Evolutionary conservation across 306 rosid species (phyloP), one percentile per base, ranked within the genome.

Genomic region (Glycyrrhiza uralensis): DNA sequence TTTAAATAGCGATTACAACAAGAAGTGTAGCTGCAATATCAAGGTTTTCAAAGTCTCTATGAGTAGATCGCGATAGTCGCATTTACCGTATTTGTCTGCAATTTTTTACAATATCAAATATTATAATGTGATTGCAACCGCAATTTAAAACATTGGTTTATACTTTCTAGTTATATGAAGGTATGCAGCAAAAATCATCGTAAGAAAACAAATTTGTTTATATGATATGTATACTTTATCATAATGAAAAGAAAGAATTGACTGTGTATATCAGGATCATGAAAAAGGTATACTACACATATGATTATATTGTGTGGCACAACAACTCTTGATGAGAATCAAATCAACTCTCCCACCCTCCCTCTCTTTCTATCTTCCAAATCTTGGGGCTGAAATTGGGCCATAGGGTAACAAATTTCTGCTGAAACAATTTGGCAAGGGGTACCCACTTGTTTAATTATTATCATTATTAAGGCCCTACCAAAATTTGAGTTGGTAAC

Each of bases 191-290:
- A 47, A 76, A 62, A 61, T 75, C 61, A 69, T 80, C 69, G 65
- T 32, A 18, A 28, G 50, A 71, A 67, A 63, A 38, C 54, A 52
- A 76, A 80, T 35, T 33, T 55, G 80, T 79, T 30, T 55, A 77
- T 83, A 85, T 71, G 75, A 71, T 80, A 73, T 82, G 85, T 86
- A 83, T 79, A 83, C 67, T 49, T 72, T 79, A 79, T 59, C 80
- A 78, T 79, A 71, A 77, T 74, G 80, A 80, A 63, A 73, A 63
- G 55, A 66, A 61, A 60, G 63, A 66, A 56, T 75, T 81, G 67
- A 57, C 15, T 79, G 74, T 75, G 83, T 88, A 86, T 79, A 82
- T 80, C 19, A 71, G 79, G 78, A 55, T 79, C 68, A 83, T 32
- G 71, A 64, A 79, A 61, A 84, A 67, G 64, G 71, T 54, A 62